Percentiles rank a stretch among this genome's conserved stretches.
phyloP scores from a whole-genome alignment of 352 stramenopile species.

The Pythium angustatum region DNA sequence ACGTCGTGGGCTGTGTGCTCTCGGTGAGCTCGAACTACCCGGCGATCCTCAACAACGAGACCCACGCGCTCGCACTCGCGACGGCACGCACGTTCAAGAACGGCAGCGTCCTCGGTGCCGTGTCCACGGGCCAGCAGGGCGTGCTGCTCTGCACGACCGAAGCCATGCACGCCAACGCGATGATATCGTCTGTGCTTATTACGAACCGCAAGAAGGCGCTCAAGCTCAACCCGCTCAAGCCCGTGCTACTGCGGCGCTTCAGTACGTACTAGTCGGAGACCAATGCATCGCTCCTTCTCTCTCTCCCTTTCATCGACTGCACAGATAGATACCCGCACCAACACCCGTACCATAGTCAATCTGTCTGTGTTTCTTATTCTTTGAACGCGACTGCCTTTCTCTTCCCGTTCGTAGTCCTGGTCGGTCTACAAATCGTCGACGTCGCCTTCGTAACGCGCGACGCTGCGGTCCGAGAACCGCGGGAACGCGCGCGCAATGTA shows the following conservation, averaged over 20 bases:
- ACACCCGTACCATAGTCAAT: slow-evolving; percentile 9
- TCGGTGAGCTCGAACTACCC: slow-evolving; percentile 70
- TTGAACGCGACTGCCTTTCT: no score
- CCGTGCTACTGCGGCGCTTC: slow-evolving; percentile 53
- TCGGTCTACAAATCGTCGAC: slow-evolving; percentile 77
- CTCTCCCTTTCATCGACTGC: no score
- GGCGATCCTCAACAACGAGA: slow-evolving; percentile 64
- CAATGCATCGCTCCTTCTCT: no score
- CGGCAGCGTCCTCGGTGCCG: slow-evolving; percentile 50
- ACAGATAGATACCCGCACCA: no score
- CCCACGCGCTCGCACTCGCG: slow-evolving; percentile 54
- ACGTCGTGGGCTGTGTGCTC: slow-evolving; percentile 74
- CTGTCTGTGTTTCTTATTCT: no score
- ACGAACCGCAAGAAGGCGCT: slow-evolving; percentile 80
- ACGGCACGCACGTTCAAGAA: slow-evolving; percentile 57
- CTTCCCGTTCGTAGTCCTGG: no score
- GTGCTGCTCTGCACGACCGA: slow-evolving; percentile 59
- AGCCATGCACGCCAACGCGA: slow-evolving; percentile 71
- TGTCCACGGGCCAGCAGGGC: slow-evolving; percentile 76
- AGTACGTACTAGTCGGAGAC: slow-evolving; percentile 40
- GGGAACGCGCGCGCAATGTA: slow-evolving; percentile 95
- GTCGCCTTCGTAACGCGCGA: slow-evolving; percentile 84
- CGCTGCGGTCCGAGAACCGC: slow-evolving; percentile 87
- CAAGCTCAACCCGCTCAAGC: slow-evolving; percentile 52
- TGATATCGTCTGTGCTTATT: slow-evolving; percentile 74